Evolutionary conservation across 2,329 filamentous ascomycete genomes (phyloP), one percentile per base, ranked within the genome.

Genomic region (Neurospora sp.): DNA sequence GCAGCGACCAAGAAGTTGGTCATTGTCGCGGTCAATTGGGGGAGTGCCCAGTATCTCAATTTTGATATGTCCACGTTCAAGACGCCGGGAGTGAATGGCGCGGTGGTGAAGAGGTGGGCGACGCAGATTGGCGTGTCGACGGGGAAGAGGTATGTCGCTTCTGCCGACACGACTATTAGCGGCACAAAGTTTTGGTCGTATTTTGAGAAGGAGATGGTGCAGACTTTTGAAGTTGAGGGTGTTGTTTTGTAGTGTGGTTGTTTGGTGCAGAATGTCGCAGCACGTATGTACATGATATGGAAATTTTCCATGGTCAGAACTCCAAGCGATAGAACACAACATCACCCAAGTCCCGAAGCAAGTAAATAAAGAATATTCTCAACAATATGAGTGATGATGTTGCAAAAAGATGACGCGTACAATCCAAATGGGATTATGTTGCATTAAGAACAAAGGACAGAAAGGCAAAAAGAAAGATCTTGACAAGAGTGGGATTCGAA

Each of bases 21-120:
- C 12, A 78, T 82, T 69, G 79, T 82, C 4, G 79, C 79, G 5
- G 78, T 80, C 15, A 83, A 83, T 73, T 82, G 78, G 78, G 78
- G 74, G 28, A 66, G 66, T 11, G 76, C 76, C 23, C 80, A 81
- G 73, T 78, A 81, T 67, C 70, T 81, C 41, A 79, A 77, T 70
- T 82, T 83, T 72, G 80, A 82, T 36, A 71, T 82, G 28, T 76
- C 77, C 1, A 72, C 69, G 37, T 82, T 82, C 72, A 71, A 69
- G 23, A 74, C 75, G 36, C 70, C 76, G 3, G 76, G 78, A 6
- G 72, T 72, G 3, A 70, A 77, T 57, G 80, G 80, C 0, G 75
- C 79, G 6, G 71, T 71, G 6, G 78, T 82, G 33, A 73, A 74
- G 66, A 74, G 80, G 15, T 82, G 81, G 80, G 76, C 74, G 66